These are phyloP conservation scores for Vigna unguiculata DNA, from an alignment of 306 rosid species.

Conservation along the genomic window DNA sequence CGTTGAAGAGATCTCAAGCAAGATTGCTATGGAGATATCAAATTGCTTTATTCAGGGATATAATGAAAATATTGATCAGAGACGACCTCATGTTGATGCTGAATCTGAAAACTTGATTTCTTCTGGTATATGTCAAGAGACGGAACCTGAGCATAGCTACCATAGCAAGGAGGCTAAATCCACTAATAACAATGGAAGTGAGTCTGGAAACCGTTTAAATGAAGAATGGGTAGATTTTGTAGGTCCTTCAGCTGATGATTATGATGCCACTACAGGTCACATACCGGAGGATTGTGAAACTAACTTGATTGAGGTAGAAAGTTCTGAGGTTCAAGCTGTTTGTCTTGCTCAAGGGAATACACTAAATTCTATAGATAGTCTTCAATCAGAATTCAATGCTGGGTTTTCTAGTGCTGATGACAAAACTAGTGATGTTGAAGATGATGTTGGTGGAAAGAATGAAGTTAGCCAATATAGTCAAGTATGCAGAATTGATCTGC, in stretches of 20 bases:
- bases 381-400: conserved; percentile 44
- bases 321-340: conserved; percentile 37
- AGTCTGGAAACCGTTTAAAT: conserved; percentile 17
- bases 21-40: conserved; percentile 38
- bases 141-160: conserved; percentile 39
- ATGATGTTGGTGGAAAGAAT: conserved; percentile 43
- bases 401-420: conserved; percentile 33
- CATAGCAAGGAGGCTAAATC: conserved; percentile 21
- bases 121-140: conserved; percentile 39
- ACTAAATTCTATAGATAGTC: conserved; percentile 38
- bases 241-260: conserved; percentile 29
- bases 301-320: conserved; percentile 39
- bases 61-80: conserved; percentile 39
- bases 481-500: conserved; percentile 61
- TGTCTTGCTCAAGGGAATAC: conserved; percentile 34
- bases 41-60: conserved; percentile 42
- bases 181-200: conserved; percentile 34
- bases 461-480: conserved; percentile 50
- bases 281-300: conserved; percentile 41
- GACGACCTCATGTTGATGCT: conserved; percentile 22
- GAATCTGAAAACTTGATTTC: conserved; percentile 38
- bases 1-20: conserved; percentile 23
- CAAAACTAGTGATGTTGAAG: conserved; percentile 51
- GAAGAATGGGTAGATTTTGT: conserved; percentile 40
- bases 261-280: conserved; percentile 20